Base-by-base conservation (phyloP, 305 asterid species). In the Euphrasia arctica region DNA sequence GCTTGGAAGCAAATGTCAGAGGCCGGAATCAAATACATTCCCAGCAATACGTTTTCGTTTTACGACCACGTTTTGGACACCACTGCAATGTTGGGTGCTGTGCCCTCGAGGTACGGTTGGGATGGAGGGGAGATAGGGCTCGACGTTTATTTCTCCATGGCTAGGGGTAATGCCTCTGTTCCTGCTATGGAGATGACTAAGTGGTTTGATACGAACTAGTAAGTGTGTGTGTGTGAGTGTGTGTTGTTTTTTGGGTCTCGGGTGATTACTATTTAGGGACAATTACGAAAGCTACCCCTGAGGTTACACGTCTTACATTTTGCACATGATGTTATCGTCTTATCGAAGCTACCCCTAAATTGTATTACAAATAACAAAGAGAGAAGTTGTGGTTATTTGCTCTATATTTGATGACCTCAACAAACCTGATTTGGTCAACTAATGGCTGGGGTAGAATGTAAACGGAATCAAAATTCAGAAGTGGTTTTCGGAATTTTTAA, bases 131-230 rank as follows among this genome's bases (percentile, higher is more conserved):
- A 83, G 73, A 78, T 83, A 64, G 83, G 83, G 51, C 75, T 80
- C 32, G 79, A 75, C 45, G 39, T 79, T 54, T 83, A 80, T 61
- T 80, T 83, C 64, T 79, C 89, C 12, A 80, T 83, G 89, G 89
- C 86, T 59, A 83, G 89, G 70, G 89, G 89, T 39, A 83, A 80
- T 42, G 77, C 77, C 62, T 68, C 77, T 47, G 80, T 83, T 72
- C 85, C 90, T 39, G 86, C 90, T 18, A 80, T 83, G 90, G 90
- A 83, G 73, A 83, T 81, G 90, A 83, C 87, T 62, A 83, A 83
- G 71, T 81, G 90, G 90, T 83, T 81, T 2, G 87, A 83, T 69
- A 79, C 87, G 63, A 83, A 83, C 80, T 83, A 83, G 89, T 83
- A 75, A 77, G 88, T 77, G 48, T 45, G 8, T 32, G 27, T 56